Conservation (phyloP, 2,329 filamentous ascomycete genomes). For the Diplodia seriata region DNA sequence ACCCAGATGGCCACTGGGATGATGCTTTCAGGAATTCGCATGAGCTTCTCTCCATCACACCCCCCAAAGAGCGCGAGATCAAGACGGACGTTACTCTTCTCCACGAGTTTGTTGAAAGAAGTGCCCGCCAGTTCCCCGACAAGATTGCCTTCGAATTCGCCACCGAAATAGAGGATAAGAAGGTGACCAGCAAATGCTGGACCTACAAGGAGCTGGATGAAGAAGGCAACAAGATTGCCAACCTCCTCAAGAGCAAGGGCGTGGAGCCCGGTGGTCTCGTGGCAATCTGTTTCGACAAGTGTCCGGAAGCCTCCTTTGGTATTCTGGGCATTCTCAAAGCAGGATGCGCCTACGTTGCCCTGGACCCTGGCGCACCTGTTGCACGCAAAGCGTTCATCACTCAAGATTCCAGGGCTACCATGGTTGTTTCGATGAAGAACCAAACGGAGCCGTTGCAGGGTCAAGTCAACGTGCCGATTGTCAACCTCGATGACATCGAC, state of each 20-base stretch:
- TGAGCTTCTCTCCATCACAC: conserved; percentile 68
- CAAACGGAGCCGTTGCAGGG: conserved; percentile 50
- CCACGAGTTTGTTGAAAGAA: conserved; percentile 78
- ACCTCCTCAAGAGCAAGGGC: conserved; percentile 62
- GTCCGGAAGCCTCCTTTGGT: conserved; percentile 80
- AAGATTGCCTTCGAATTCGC: conserved; percentile 79
- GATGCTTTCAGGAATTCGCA: conserved; percentile 47
- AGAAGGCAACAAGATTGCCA: conserved; percentile 74
- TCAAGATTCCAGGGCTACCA: conserved; percentile 70
- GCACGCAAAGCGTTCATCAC: conserved; percentile 80
- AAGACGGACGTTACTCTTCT: conserved; percentile 66
- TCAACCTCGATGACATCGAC: conserved; percentile 55
- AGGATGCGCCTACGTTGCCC: conserved; percentile 79
- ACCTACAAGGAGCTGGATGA: conserved; percentile 75
- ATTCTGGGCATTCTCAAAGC: conserved; percentile 84
- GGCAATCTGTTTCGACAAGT: conserved; percentile 83
- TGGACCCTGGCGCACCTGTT: conserved; percentile 76
- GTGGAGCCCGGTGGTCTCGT: conserved; percentile 67
- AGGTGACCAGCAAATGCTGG: conserved; percentile 65
- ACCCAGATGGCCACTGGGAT: conserved; percentile 52
- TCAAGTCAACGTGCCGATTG: conserved; percentile 47
- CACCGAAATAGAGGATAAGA: conserved; percentile 58
- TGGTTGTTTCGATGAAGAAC: conserved; percentile 66
- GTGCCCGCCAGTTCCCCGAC: conserved; percentile 63
- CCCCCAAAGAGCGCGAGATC: conserved; percentile 66